phyloP scores from a whole-genome alignment of 139 green algal species.

The Coelastrella sp. region DNA sequence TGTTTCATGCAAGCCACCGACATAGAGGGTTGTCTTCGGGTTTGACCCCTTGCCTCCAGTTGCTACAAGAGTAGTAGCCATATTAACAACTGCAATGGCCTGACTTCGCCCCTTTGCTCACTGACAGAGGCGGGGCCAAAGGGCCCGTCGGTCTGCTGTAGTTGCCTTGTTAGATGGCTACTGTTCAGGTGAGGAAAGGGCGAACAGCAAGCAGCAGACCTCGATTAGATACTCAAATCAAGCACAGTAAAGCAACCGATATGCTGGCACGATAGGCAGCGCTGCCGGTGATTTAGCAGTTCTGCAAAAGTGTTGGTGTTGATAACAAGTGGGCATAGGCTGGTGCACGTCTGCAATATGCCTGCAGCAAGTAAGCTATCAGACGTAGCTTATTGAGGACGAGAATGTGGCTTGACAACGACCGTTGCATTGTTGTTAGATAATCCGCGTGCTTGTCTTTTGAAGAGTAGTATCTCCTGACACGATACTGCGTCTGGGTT shows the following conservation, averaged over 20 bases:
- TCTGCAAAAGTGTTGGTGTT: no score
- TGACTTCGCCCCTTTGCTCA: not conserved
- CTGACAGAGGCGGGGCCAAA: not conserved
- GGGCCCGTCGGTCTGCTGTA: not conserved
- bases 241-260: not conserved
- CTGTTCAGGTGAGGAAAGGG: no score
- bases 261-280: not conserved
- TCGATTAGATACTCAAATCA: no score
- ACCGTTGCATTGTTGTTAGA: not conserved
- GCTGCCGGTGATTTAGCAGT: no score
- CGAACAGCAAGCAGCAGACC: no score
- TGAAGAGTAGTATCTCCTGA: no score
- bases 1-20: constrained; percentile 92
- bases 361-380: no score
- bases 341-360: no score
- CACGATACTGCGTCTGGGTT: no score
- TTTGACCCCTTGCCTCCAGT: constrained; percentile 80
- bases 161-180: not conserved
- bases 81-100: not conserved
- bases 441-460: not conserved
- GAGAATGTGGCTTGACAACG: not conserved
- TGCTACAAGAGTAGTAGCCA: constrained; percentile 71
- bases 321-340: no score
- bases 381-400: no score
- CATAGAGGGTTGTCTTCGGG: constrained; percentile 92